Base-by-base conservation (phyloP, 768 basidiomycete species). In the Boletus reticulatus region DNA sequence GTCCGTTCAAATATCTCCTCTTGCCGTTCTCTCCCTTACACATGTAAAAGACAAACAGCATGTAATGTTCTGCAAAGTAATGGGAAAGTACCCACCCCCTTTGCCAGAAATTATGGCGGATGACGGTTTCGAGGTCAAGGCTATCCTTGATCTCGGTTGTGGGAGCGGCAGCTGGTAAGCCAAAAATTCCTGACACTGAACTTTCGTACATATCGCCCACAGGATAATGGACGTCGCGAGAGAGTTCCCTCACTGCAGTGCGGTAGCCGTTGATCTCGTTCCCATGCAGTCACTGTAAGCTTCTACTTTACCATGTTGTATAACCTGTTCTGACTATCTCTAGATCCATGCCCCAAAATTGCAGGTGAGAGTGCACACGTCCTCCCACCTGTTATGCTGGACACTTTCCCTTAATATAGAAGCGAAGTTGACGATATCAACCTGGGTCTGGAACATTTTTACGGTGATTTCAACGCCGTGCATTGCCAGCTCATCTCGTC, bases 371-470 rank as follows among this genome's bases (percentile, higher is more conserved):
- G 29, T 53, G 56, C 59, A 49, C 37, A 51, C 17, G 29, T 16
- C 51, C 20, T 43, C 31, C 39, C 50, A 36, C 55, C 34, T 41
- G 51, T 39, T 49, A n/a, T 48, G 20, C 53, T 14, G 32, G 50
- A 60, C 50, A 42, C 48, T 20, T 27, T 49, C 20, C 48, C 48
- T 56, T 29, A 48, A 49, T 63, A 29, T 59, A 91, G 89, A 75
- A 89, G 85, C 63, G 89, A 92, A 69, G 80, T 91, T 9, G 90
- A 92, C 66, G 90, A 92, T 67, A 84, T 92, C 67, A 92, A 92
- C 71, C 81, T 91, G 17, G 89, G 90, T 4, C 74, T 92, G 22
- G 88, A 91, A 61, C 90, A 92, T 72, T 91, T 84, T 67, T 89
- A 87, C 63, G 84, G 84, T 11, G 80, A 85, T 56, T 92, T 91